These are phyloP conservation scores for Amanita inopinata DNA, from an alignment of 768 basidiomycete species.

Conservation along the genomic window DNA sequence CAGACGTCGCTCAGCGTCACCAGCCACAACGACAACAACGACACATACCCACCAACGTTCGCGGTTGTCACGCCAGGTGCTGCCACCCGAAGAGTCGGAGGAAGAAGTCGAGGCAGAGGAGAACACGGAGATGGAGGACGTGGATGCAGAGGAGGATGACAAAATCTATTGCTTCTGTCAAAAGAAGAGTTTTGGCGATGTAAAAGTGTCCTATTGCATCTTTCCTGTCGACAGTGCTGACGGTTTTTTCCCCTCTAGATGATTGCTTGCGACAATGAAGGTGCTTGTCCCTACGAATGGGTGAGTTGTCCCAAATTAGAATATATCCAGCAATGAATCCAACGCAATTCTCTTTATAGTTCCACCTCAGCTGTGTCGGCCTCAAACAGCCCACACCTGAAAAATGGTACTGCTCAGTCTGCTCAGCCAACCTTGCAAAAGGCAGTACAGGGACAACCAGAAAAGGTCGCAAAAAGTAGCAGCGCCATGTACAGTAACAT, in stretches of 20 bases:
- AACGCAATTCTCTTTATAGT: conserved; percentile 24
- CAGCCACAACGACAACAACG: conserved; percentile 24
- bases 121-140: conserved; percentile 22
- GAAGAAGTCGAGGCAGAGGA: conserved; percentile 28
- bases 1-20: conserved; percentile 35
- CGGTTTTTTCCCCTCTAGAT: conserved; percentile 28
- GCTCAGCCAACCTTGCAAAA: conserved; percentile 24
- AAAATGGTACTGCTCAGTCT: conserved; percentile 47
- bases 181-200: conserved; percentile 42
- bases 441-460: conserved; percentile 16
- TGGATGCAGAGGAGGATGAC: conserved; percentile 41
- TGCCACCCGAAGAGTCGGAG: conserved; percentile 29
- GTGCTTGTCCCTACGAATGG: conserved; percentile 63
- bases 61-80: conserved; percentile 36
- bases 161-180: conserved; percentile 43
- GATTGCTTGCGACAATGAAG: conserved; percentile 65
- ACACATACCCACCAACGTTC: conserved; percentile 30
- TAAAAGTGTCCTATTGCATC: conserved; percentile 18
- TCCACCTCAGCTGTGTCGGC: conserved; percentile 53
- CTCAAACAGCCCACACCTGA: conserved; percentile 39
- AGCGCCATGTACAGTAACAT: neutral
- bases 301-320: conserved; percentile 28
- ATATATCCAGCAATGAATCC: too few relatives aligned
- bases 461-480: conserved; percentile 18
- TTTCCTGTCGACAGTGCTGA: neutral